Base-by-base conservation (phyloP, 331 rosid species). In the Stylosanthes scabra region DNA sequence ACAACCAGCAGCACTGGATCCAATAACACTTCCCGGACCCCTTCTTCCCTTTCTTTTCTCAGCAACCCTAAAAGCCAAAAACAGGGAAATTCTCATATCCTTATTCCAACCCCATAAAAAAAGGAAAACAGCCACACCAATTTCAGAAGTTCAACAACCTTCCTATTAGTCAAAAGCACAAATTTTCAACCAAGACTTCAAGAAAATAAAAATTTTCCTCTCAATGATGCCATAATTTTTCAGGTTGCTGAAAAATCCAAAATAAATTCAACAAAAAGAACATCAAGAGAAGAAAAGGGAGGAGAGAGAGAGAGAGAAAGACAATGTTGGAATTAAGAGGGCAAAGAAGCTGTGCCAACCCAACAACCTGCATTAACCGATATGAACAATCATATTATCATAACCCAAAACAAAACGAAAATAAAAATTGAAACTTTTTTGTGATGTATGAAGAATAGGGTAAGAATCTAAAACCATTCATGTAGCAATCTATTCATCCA, bases 1-100 rank as follows among this genome's bases (percentile, higher is more conserved):
- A 59, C 99, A 95, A 71, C 99, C 98, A 27, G 99, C 99, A 72
- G 96, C 91, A 83, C 99, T 92, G 64, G 99, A 95, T 80, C 99
- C 99, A 74, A 95, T 79, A 49, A 95, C 99, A 83, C 99, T 95
- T 20, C 93, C 82, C 0, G 97, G 99, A 52, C 99, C 99, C 84
- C 99, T 87, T 83, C 98, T 86, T 79, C 99, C 99, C 76, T 80
- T 92, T 78, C 88, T 87, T 85, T 88, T 95, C 88, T 95, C 99
- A 57, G 99, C 99, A 64, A 95, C 83, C 67, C 78, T 14, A n/a
- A 63, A 11, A 64, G 14, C 11, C 59, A 28, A 58, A 80, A 57
- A 13, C 34, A 9, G 51, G 9, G 49, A 72, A 47, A 50, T 16
- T 60, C 75, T 6, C 68, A 63, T 25, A 15, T 8, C 62, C 34